Conservation (phyloP, 75 land plant species). For the Larix kaempferi region DNA sequence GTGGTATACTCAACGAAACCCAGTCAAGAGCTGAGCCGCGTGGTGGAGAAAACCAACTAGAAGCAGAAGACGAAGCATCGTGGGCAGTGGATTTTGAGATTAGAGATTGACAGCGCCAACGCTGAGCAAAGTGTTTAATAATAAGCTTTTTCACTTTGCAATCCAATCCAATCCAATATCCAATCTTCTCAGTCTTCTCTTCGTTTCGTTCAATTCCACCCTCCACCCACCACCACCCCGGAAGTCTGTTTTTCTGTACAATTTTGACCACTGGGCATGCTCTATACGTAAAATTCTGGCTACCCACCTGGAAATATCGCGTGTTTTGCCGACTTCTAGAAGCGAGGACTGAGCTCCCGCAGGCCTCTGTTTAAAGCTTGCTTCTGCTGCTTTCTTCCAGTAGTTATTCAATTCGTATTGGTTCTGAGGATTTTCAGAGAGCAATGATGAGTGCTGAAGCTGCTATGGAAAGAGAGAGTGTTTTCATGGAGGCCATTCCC, state of each 20-base stretch:
- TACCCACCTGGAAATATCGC: conserved; percentile 5
- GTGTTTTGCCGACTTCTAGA: not conserved
- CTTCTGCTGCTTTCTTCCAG: not conserved
- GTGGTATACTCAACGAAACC: conserved; percentile 7
- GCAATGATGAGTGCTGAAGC: not conserved
- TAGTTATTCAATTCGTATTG: not conserved
- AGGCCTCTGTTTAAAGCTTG: not conserved
- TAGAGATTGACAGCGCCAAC: not conserved
- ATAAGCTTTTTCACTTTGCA: not conserved
- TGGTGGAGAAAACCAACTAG: not conserved
- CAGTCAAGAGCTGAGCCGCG: conserved; percentile 11
- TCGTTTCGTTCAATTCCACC: not conserved
- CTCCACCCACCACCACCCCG: not conserved
- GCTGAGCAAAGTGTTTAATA: not conserved
- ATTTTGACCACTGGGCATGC: not conserved
- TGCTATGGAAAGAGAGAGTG: not conserved
- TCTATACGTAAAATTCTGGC: conserved; percentile 2
- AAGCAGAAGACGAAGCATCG: conserved; percentile 6
- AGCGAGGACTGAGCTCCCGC: not conserved
- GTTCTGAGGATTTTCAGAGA: not conserved
- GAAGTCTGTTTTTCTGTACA: too few relatives aligned
- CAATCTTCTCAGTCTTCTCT: not conserved
- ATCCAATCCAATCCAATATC: not conserved
- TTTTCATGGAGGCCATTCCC: not conserved
- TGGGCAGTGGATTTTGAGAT: not conserved